Evolutionary conservation across 495 filamentous ascomycete species (phyloP), one percentile per base, ranked within the genome.

Genomic region (Rusavskia elegans): DNA sequence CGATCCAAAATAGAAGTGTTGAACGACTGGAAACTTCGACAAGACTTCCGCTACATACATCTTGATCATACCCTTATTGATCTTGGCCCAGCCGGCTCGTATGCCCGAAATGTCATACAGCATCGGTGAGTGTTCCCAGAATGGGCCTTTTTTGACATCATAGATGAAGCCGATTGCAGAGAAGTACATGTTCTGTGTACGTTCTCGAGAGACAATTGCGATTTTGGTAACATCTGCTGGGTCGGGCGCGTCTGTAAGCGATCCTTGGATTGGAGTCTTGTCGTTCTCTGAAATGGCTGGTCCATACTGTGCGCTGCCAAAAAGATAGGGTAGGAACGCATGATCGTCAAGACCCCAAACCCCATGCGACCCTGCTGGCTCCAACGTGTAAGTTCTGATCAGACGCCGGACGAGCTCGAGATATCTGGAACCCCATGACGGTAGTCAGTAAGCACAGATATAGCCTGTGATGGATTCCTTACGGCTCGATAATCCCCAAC

Each of bases 291-390:
- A 69, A 45, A 95, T 84, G 2, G 90, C 77, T 1, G 85, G 84
- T 9, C 80, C 84, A 21, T 87, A 70, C 66, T 99, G 92, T 27
- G 84, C 81, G 37, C 90, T 84, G 27, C 92, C 93, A 59, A 97
- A 89, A 3, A 97, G 79, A 63, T 97, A 99, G 0, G 93, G 93
- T 13, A 95, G 71, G 70, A 97, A 99, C 57, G 94, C 90, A 73
- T 97, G 95, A 64, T 99, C 92, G 61, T 99, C 92, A 19, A 99
- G 73, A 5, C 92, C 92, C 92, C 92, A 98, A 29, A 98, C 92
- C 16, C 90, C 90, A 60, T 94, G 88, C 6, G 87, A 92, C 20
- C 89, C 90, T 0, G 92, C 92, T 6, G 92, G 92, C 60, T 98
- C 92, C 44, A 98, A 81, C 48, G 92, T 95, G 68, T 97, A 98